Base-by-base conservation (phyloP, 179 eudicot species). In the Actinidia arguta region DNA sequence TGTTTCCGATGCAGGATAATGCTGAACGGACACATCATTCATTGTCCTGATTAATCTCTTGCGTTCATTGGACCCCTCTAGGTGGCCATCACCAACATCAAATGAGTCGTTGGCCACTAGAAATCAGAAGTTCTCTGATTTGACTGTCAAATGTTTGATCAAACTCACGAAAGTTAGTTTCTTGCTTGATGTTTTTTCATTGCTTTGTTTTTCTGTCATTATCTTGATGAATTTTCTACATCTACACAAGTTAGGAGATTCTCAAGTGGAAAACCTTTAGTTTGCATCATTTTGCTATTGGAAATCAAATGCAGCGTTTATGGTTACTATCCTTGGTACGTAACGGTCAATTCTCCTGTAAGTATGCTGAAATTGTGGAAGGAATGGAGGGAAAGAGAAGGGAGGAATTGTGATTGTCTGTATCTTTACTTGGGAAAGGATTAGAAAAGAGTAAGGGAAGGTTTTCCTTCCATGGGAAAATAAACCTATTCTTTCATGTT, bases 1-100 rank as follows among this genome's bases (percentile, higher is more conserved):
- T 74, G 17, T 83, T 56, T 3, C 56, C 55, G 46, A 80, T 89
- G 72, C 90, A 97, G 99, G 98, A 97, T 80, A 94, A 97, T 87
- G 99, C 99, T 0, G 99, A 97, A 31, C 85, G 99, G 58, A 97
- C 98, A 51, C 98, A 20, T 95, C 99, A 27, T 97, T 97, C 86
- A 97, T 85, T 72, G 99, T 97, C 79, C 94, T 97, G 78, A 94
- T 97, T 85, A 93, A 92, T 85, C 91, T 95, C 14, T 88, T 97
- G 58, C 91, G 94, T 51, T 98, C 99, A 67, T 81, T 97, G 82
- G 98, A 95, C 72, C 92, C 92, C 54, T 85, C 95, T 18, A 92
- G 97, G 86, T 95, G 98, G 99, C 98, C 98, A 36, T 89, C 94
- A 58, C 95, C 98, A 31, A 88, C 94, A 81, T 83, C 92, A 78